A percentile compares a stretch with the other conserved stretches of the same genome.
Conservation (phyloP, 2,329 filamentous ascomycete genomes). For the Talaromyces funiculosus region DNA sequence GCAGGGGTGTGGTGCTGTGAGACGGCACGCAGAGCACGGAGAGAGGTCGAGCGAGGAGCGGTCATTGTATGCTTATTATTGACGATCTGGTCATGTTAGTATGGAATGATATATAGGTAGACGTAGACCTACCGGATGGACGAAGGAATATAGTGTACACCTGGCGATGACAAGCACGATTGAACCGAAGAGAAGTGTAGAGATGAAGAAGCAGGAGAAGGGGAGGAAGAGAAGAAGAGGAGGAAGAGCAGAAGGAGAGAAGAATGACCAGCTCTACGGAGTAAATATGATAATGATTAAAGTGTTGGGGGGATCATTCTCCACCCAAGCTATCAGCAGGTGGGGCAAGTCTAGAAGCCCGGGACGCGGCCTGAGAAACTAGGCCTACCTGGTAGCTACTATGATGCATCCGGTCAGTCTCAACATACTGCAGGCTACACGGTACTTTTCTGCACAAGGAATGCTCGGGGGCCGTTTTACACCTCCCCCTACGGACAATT, state of each 20-base stretch:
- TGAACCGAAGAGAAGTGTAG: not conserved
- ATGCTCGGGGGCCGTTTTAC: not conserved
- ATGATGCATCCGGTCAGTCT: not conserved
- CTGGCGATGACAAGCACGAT: not conserved
- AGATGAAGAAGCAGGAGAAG: not conserved
- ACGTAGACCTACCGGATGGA: not conserved
- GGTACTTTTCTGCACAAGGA: not conserved
- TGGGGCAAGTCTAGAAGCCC: slow-evolving; percentile 1
- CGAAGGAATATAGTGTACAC: not conserved
- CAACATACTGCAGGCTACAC: not conserved
- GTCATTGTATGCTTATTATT: slow-evolving; percentile 29
- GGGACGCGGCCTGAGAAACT: not conserved
- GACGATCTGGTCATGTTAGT: not conserved
- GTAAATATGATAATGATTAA: slow-evolving; percentile 4
- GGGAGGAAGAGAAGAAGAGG: not conserved
- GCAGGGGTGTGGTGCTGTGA: slow-evolving; percentile 32
- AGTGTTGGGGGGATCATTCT: not conserved
- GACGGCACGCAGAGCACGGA: slow-evolving; percentile 42
- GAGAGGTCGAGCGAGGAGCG: slow-evolving; percentile 40
- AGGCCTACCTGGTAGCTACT: not conserved
- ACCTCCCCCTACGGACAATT: not conserved
- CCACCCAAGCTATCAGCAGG: slow-evolving; percentile 1
- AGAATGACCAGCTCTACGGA: not conserved
- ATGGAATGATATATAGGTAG: not conserved
- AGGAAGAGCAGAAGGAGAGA: not conserved